Percentiles rank a stretch among this genome's conserved stretches.
phyloP scores from a whole-genome alignment of 148 eudicot species.

The Polygonum aviculare region DNA sequence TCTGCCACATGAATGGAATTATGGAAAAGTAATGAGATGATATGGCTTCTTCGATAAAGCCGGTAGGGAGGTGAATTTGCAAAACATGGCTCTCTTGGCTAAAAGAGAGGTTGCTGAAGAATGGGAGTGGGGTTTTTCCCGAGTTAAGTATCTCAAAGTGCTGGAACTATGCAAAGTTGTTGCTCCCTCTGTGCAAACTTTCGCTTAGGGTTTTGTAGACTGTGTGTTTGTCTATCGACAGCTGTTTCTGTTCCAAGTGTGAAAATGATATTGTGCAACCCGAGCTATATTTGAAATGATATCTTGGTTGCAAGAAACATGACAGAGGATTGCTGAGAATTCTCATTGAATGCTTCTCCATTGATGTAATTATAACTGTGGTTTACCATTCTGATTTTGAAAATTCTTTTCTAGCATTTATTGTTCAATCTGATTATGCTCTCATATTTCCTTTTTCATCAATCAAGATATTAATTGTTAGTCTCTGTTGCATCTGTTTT shows the following conservation, averaged over 20 bases:
- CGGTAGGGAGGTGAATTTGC: too few relatives aligned
- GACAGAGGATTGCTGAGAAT: background rate
- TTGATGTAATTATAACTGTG: too few relatives aligned
- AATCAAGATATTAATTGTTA: background rate
- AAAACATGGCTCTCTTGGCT: too few relatives aligned
- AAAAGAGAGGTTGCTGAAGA: too few relatives aligned
- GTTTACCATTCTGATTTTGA: background rate
- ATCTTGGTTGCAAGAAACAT: background rate
- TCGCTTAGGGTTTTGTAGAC: background rate
- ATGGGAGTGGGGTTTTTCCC: too few relatives aligned
- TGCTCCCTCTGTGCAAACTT: background rate
- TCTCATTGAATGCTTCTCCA: background rate
- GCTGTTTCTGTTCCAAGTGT: background rate
- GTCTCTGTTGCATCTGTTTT: background rate
- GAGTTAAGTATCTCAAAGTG: background rate
- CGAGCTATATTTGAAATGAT: background rate
- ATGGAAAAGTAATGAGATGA: background rate
- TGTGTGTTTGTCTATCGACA: background rate
- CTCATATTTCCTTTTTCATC: background rate
- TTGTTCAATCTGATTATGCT: background rate
- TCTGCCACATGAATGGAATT: background rate
- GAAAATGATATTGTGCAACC: background rate
- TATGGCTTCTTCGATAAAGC: too few relatives aligned
- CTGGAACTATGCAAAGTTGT: background rate
- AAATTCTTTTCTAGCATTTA: background rate